Base-by-base conservation (phyloP, 1,139 yeast species). In the Suhomyces anneliseae region DNA sequence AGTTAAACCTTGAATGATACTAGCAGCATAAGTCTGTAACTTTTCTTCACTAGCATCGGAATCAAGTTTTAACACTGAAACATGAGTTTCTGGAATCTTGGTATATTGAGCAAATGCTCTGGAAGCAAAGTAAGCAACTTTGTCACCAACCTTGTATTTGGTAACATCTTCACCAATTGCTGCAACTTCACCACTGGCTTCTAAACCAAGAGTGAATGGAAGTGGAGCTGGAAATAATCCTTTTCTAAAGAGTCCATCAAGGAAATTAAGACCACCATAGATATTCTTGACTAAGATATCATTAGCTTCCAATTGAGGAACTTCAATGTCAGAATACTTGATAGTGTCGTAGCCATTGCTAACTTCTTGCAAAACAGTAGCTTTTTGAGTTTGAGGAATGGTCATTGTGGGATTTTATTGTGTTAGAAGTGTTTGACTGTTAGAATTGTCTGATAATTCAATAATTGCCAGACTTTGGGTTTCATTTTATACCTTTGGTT, bases 261-360 rank as follows among this genome's bases (percentile, higher is more conserved):
- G 86, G 70, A 81, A 87, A 59, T 90, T 90, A 57, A 90, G 71
- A 24, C 97, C 97, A 6, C 90, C 76, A 56, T 79, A 90, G 47
- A 72, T 73, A 68, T 86, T 87, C 65, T 85, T 85, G 60, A 90
- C 73, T 44, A 90, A 72, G 8, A 90, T 65, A 55, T 89, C 88
- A 43, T 69, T 66, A 8, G 71, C 63, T 1, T 71, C 74, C 48
- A 86, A 72, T 42, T 67, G 61, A 2, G 96, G 95, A 8, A 85
- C 79, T 4, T 83, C 79, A 36, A 70, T 65, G 32, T 83, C 83
- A 14, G 68, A 74, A 59, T 79, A 82, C 53, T 70, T 57, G 42
- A 74, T 58, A 15, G 61, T 70, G 36, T 70, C 76, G 38, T 59
- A 60, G 24, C 60, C 58, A 1, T 67, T 85, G 41, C 92, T 85